Percentiles rank a stretch among this genome's conserved stretches.
These are phyloP conservation scores for Tetrahymena malaccensis DNA, from an alignment of 73 alveolate species.

Conservation along the genomic window DNA sequence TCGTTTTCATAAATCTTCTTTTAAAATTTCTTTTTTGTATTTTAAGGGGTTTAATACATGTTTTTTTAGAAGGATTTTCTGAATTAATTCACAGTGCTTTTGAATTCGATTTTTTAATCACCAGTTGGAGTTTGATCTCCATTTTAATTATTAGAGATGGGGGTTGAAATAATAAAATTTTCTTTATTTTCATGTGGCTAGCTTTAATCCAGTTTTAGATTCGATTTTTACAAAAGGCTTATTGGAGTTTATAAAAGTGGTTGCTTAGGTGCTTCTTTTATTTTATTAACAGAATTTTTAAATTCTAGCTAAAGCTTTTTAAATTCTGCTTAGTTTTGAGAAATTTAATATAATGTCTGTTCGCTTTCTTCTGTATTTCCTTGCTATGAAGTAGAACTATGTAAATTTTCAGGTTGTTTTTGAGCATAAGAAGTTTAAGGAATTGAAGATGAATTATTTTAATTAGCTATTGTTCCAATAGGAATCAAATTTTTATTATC, in stretches of 20 bases:
- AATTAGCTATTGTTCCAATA: background rate
- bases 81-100: background rate
- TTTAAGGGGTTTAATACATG: background rate
- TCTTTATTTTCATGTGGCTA: background rate
- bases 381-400: background rate
- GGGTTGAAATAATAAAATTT: background rate
- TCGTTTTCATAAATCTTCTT: background rate
- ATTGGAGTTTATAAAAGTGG: background rate
- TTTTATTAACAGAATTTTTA: background rate
- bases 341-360: background rate
- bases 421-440: background rate
- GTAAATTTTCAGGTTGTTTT: background rate
- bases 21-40: background rate
- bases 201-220: background rate
- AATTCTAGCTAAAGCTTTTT: background rate
- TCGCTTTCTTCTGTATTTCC: background rate
- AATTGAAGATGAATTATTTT: background rate
- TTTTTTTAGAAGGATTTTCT: background rate
- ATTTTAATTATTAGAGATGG: background rate
- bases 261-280: background rate
- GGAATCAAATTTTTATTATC: background rate
- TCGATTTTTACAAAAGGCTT: background rate
- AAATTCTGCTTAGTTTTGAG: background rate
- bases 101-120: background rate
- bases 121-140: background rate